phyloP scores from a whole-genome alignment of 139 green algal genomes.

The Zygnema circumcarinatum region DNA sequence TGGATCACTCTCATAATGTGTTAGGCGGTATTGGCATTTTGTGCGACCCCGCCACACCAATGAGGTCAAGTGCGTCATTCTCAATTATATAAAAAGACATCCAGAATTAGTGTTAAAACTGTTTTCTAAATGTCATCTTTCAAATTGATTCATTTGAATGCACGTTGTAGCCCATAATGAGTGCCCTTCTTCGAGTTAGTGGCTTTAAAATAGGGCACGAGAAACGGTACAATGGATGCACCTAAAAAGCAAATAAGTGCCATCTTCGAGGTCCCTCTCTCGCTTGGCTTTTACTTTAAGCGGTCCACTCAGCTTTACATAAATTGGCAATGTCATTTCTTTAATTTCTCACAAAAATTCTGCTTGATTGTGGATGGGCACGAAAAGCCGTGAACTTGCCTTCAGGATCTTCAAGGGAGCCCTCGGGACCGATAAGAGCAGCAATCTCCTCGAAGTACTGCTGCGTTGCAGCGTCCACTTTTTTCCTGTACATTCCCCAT shows the following conservation, averaged over 20 bases:
- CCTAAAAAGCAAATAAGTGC: neutral
- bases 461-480: neutral
- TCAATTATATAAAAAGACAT: too few relatives aligned
- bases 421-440: neutral
- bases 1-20: too few relatives aligned
- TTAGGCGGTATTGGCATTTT: too few relatives aligned
- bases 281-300: neutral
- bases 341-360: neutral
- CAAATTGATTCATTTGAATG: too few relatives aligned
- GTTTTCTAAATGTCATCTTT: too few relatives aligned
- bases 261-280: neutral
- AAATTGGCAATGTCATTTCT: neutral
- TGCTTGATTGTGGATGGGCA: neutral
- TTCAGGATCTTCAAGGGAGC: neutral
- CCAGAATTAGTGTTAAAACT: too few relatives aligned
- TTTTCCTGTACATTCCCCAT: too few relatives aligned
- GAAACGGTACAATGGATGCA: neutral
- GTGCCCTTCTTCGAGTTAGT: too few relatives aligned
- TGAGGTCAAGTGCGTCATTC: too few relatives aligned
- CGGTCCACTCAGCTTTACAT: neutral
- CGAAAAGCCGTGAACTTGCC: neutral
- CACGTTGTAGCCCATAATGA: too few relatives aligned
- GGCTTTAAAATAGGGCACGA: too few relatives aligned
- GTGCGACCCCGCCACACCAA: too few relatives aligned
- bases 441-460: neutral